phyloP scores from a whole-genome alignment of 2,329 filamentous ascomycete species.

The Aspergillus ochraceoroseus region DNA sequence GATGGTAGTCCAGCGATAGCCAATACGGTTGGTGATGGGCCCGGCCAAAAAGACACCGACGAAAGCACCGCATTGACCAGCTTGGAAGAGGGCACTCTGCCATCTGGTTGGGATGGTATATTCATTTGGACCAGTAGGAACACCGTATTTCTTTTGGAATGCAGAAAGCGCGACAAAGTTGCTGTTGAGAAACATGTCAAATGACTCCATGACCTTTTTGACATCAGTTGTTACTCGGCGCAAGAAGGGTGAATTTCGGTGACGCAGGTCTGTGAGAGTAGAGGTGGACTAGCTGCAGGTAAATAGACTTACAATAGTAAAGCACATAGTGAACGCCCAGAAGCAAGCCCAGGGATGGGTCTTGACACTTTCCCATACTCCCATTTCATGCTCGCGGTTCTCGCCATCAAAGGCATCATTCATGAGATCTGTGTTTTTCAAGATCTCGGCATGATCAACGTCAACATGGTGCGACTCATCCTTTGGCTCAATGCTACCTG shows the following conservation, averaged over 20 bases:
- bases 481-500: not conserved
- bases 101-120: slow-evolving; percentile 41
- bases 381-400: slow-evolving; percentile 44
- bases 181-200: slow-evolving; percentile 48
- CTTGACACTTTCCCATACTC: slow-evolving; percentile 38
- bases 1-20: slow-evolving; percentile 59
- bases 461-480: slow-evolving; percentile 16
- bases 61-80: slow-evolving; percentile 56
- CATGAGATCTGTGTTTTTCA: slow-evolving; percentile 41
- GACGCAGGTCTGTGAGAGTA: too few relatives aligned
- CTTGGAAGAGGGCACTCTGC: slow-evolving; percentile 54
- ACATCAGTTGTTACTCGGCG: too few relatives aligned
- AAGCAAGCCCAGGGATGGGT: slow-evolving; percentile 45
- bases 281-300: too few relatives aligned
- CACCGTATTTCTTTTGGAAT: slow-evolving; percentile 41
- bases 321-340: slow-evolving; percentile 50
- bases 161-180: slow-evolving; percentile 45
- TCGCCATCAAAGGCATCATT: slow-evolving; percentile 43
- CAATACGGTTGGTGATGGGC: slow-evolving; percentile 55
- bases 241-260: too few relatives aligned
- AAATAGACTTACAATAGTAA: slow-evolving; percentile 48
- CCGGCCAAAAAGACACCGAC: slow-evolving; percentile 58
- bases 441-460: slow-evolving; percentile 33
- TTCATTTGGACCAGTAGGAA: slow-evolving; percentile 16
- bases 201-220: slow-evolving; percentile 53